A percentile compares a stretch with the other conserved stretches of the same genome.
These are phyloP conservation scores for Pulveroboletus sp. DNA, from an alignment of 768 basidiomycete genomes.

Conservation along the genomic window DNA sequence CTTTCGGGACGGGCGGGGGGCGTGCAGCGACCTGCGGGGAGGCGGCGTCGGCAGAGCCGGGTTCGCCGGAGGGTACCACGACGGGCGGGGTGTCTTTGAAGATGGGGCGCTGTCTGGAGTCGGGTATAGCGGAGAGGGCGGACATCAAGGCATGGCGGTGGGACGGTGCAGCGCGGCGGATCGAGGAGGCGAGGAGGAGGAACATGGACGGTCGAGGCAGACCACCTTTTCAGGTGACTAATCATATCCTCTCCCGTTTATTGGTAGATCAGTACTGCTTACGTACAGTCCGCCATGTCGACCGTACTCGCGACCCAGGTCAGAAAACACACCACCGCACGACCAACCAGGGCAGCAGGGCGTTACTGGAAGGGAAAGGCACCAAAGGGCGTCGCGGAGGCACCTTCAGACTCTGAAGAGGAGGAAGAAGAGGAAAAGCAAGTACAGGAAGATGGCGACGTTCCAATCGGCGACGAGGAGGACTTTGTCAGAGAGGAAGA, in stretches of 20 bases:
- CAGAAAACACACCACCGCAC: conserved; percentile 73
- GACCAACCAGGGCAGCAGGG: conserved; percentile 75
- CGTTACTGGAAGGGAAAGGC: conserved; percentile 92
- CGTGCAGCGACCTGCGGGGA: conserved; percentile 72
- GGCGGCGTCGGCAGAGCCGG: conserved; percentile 55
- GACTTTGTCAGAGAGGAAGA: conserved; percentile 48
- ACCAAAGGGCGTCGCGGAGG: conserved; percentile 66
- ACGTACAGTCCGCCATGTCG: conserved; percentile 24
- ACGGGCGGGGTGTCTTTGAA: conserved; percentile 50
- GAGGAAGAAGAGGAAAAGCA: conserved; percentile 50
- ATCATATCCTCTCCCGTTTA: conserved; percentile 11
- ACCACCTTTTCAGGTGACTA: conserved; percentile 23
- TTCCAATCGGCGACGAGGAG: conserved; percentile 57
- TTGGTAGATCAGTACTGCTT: conserved; percentile 12
- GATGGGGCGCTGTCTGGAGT: conserved; percentile 18
- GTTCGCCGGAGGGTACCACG: conserved; percentile 44
- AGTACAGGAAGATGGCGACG: conserved; percentile 50
- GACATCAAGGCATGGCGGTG: conserved; percentile 68
- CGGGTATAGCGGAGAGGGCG: conserved; percentile 39
- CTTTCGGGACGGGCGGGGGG: conserved; percentile 67
- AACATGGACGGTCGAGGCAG: conserved; percentile 18
- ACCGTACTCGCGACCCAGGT: conserved; percentile 34
- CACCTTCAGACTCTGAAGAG: conserved; percentile 64
- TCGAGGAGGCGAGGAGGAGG: conserved; percentile 14
- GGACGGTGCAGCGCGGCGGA: conserved; percentile 1